Evolutionary conservation across 208 protist genomes (phyloP).

Genomic region (Leishmania mexicana): DNA sequence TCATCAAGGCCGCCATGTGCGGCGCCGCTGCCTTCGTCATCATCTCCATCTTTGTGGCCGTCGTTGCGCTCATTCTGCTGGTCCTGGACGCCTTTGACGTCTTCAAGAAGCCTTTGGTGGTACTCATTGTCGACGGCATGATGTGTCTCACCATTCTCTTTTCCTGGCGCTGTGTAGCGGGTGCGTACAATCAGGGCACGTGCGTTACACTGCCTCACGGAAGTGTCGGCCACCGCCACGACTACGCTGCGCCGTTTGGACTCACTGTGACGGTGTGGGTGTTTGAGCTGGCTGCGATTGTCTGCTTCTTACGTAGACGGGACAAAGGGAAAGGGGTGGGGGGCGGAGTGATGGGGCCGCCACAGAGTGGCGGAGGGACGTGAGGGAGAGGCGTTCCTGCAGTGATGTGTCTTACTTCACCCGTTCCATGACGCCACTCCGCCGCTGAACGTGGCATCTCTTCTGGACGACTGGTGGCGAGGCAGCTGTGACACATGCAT

Average conservation of each 20-base stretch:
- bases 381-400: background rate
- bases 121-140: constrained; percentile 31
- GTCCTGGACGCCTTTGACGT: constrained; percentile 24
- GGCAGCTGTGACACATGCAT: background rate
- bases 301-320: constrained; percentile 32
- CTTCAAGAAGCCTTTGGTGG: constrained; percentile 32
- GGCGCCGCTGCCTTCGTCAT: constrained; percentile 45
- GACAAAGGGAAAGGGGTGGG: background rate
- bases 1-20: constrained; percentile 40
- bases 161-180: constrained; percentile 39
- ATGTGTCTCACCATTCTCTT: constrained; percentile 40
- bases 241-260: constrained; percentile 36
- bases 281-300: constrained; percentile 34
- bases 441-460: background rate
- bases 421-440: background rate
- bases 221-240: constrained; percentile 31
- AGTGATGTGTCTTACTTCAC: background rate
- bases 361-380: background rate
- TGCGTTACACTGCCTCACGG: constrained; percentile 22
- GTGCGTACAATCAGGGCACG: constrained; percentile 38
- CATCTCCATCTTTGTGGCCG: constrained; percentile 49
- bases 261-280: constrained; percentile 49
- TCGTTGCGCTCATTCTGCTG: constrained; percentile 30
- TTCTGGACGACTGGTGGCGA: background rate
- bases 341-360: background rate